Evolutionary conservation across 2,329 filamentous ascomycete species (phyloP), one percentile per base, ranked within the genome.

Genomic region (Aspergillus pseudotamarii): DNA sequence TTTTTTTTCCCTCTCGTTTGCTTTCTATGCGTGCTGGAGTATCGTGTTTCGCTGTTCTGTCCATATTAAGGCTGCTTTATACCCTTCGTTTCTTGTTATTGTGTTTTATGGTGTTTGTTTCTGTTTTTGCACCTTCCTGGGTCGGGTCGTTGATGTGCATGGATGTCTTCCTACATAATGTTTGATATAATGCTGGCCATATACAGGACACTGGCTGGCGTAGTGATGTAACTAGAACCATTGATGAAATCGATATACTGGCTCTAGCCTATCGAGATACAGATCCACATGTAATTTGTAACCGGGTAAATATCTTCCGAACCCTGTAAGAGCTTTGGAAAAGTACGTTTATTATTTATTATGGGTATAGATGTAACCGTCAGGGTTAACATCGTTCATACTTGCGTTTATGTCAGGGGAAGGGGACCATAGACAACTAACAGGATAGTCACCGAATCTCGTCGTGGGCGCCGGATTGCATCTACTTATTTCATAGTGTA

Each of bases 31-130:
- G 9, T 30, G 11, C 12, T 4, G 28, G 48, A 32, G 58, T 38
- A 32, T 11, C n/a, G 34, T 57, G 43, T 23, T 12, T 57, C 14
- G 45, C 45, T 41, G 26, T 32, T 10, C 23, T 21, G 23, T 26
- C 36, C 19, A 36, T 54, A 36, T 41, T 45, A 9, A 32, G 34
- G 45, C 54, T 57, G 59, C 59, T 32, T 56, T 63, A 63, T 63
- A 63, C 61, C 61, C 61, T 63, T 57, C 34, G 16, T 38, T 58
- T 58, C 48, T 34, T 57, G 57, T 56, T 63, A 63, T 54, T 34
- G 38, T 58, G 21, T n/a, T 28, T 28, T 21, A 38, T 26, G 58
- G 38, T 43, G 34, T 23, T 23, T 9, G 5, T 9, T 11, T 26
- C 5, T 36, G 2, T 11, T 21, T 51, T n/a, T 5, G 11, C 4